phyloP scores from a whole-genome alignment of 2,329 filamentous ascomycete genomes.

The Mycosphaerelloides madeirae region DNA sequence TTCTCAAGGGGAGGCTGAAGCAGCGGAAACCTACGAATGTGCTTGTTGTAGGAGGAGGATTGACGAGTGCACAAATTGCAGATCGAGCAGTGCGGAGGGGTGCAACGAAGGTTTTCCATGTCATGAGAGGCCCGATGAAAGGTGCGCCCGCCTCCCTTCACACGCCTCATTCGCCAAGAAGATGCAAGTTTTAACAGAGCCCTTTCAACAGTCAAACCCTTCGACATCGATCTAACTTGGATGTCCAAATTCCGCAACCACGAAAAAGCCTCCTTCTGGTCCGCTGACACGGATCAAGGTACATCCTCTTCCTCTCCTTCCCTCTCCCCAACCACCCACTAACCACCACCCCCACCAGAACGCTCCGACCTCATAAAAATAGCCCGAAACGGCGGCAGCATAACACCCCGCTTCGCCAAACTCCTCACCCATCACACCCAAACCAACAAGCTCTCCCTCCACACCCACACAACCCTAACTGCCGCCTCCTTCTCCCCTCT shows the following conservation, averaged over 20 bases:
- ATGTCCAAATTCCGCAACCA: slow-evolving; percentile 78
- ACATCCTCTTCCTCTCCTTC: slow-evolving; percentile 6
- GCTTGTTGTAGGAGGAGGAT: slow-evolving; percentile 67
- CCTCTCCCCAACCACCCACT: neutral
- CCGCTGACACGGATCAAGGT: slow-evolving; percentile 63
- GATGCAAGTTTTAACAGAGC: neutral
- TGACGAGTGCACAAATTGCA: slow-evolving; percentile 70
- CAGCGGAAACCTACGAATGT: slow-evolving; percentile 54
- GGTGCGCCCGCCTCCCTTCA: slow-evolving; percentile 13
- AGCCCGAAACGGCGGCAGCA: slow-evolving; percentile 71
- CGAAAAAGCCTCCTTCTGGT: slow-evolving; percentile 73
- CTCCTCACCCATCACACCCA: slow-evolving; percentile 59
- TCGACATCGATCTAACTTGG: slow-evolving; percentile 73
- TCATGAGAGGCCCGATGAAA: slow-evolving; percentile 59
- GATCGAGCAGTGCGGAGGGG: slow-evolving; percentile 61
- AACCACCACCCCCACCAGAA: slow-evolving; percentile 38
- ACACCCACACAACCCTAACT: slow-evolving; percentile 54
- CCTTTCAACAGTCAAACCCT: slow-evolving; percentile 57
- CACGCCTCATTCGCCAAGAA: too few species aligned
- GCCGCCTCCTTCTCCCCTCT: slow-evolving; percentile 48
- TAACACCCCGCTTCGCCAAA: slow-evolving; percentile 65
- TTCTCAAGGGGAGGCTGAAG: slow-evolving; percentile 52
- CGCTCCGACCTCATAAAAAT: slow-evolving; percentile 60
- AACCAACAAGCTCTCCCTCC: slow-evolving; percentile 50
- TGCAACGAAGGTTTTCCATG: slow-evolving; percentile 62